Evolutionary conservation across 805 yeast genomes (phyloP).

Genomic region (Kurtzmaniella cleridarum): DNA sequence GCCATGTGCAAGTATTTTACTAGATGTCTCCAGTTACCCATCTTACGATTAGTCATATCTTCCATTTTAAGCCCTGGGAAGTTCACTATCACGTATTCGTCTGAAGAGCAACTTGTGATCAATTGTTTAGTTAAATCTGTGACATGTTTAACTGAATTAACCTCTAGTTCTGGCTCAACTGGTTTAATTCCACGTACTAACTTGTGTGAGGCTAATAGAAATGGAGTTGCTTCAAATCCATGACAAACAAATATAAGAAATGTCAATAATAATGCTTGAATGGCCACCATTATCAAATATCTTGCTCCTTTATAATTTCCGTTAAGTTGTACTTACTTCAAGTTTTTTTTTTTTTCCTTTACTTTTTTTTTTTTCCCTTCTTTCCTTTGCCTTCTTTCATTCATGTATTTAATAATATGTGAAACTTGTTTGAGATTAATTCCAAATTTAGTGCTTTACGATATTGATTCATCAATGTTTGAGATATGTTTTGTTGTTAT

Average conservation of each 20-base stretch:
- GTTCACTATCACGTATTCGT: constrained; percentile 31
- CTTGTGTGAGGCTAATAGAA: constrained; percentile 35
- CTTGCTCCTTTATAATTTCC: too few species aligned
- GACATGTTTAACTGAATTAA: constrained; percentile 19
- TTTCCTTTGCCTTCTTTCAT: too few species aligned
- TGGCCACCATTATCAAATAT: not conserved
- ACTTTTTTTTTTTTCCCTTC: not conserved
- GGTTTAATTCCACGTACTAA: constrained; percentile 25
- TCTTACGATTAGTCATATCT: constrained; percentile 24
- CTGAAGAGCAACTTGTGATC: constrained; percentile 35
- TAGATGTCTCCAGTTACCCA: constrained; percentile 42
- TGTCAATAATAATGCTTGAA: not conserved
- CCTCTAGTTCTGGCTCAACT: constrained; percentile 3
- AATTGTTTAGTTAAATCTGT: constrained; percentile 31
- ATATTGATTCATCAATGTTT: too few species aligned
- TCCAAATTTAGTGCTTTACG: too few species aligned
- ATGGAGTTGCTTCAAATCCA: constrained; percentile 21
- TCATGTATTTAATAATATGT: too few species aligned
- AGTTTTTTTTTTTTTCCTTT: not conserved
- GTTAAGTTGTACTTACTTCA: too few species aligned
- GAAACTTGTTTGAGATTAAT: too few species aligned
- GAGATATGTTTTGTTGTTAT: too few species aligned
- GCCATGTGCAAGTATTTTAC: constrained; percentile 48
- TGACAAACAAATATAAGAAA: not conserved
- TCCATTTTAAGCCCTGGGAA: constrained; percentile 31